A percentile compares a stretch with the other conserved stretches of the same genome.
Conservation (phyloP, 768 basidiomycete genomes). For the Mycena floridula region DNA sequence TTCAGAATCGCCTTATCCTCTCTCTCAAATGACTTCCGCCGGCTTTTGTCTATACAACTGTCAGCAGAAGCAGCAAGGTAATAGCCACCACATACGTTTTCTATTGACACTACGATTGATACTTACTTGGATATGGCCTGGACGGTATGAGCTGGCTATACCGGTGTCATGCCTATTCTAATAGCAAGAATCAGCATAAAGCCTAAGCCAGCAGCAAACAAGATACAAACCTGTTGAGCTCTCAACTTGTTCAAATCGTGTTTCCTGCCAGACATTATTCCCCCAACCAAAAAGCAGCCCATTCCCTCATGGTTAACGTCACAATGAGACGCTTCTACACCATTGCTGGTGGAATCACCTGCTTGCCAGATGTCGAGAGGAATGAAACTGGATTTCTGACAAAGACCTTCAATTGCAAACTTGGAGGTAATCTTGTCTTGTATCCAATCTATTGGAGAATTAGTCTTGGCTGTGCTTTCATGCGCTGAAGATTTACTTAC, state of each 20-base stretch:
- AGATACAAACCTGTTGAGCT: background rate
- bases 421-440: slow-evolving; percentile 15
- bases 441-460: slow-evolving; percentile 17
- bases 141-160: background rate
- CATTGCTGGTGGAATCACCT: slow-evolving; percentile 14
- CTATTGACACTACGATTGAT: background rate
- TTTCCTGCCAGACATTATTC: slow-evolving; percentile 1
- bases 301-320: slow-evolving; percentile 18
- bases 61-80: background rate
- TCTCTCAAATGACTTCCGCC: background rate
- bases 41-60: background rate
- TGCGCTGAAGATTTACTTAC: slow-evolving; percentile 6
- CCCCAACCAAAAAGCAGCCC: slow-evolving; percentile 4
- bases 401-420: slow-evolving; percentile 18
- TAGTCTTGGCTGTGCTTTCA: background rate
- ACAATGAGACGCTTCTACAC: slow-evolving; percentile 18
- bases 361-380: slow-evolving; percentile 21
- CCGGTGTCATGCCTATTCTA: background rate
- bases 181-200: background rate
- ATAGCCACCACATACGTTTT: background rate
- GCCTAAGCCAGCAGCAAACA: background rate
- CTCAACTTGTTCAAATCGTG: slow-evolving; percentile 3
- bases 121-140: background rate
- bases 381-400: slow-evolving; percentile 19
- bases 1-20: background rate